phyloP scores from a whole-genome alignment of 257 asterid genomes.

The Scutellaria minor region DNA sequence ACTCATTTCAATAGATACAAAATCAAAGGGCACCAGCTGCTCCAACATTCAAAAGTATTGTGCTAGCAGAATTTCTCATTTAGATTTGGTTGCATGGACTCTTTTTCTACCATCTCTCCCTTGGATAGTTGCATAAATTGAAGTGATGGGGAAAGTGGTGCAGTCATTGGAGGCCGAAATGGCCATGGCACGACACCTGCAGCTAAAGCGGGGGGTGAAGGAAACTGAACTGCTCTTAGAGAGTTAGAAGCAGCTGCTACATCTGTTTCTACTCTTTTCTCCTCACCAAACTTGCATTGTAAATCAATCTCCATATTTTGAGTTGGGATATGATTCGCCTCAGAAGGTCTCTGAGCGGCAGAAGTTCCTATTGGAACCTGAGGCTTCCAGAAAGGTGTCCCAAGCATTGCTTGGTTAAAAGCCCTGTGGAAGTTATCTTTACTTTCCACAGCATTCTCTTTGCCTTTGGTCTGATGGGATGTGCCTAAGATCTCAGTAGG shows the following conservation, averaged over 20 bases:
- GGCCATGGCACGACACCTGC: slow-evolving; percentile 65
- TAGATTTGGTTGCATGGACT: slow-evolving; percentile 37
- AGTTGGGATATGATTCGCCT: not conserved
- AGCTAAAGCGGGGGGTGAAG: slow-evolving; percentile 49
- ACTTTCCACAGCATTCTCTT: slow-evolving; percentile 50
- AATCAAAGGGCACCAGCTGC: not conserved
- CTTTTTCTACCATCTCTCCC: slow-evolving; percentile 44
- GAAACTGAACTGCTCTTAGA: slow-evolving; percentile 43
- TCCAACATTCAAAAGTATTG: not conserved
- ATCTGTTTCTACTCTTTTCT: slow-evolving; percentile 42
- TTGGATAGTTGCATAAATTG: slow-evolving; percentile 43
- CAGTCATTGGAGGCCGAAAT: slow-evolving; percentile 44
- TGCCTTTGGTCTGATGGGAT: slow-evolving; percentile 44
- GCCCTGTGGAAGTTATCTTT: slow-evolving; percentile 43
- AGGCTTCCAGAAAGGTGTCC: slow-evolving; percentile 56
- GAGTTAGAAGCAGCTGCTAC: slow-evolving; percentile 42
- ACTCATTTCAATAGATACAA: not conserved
- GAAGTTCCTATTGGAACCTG: no score
- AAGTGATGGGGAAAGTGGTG: slow-evolving; percentile 32
- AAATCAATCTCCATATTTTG: slow-evolving; percentile 74
- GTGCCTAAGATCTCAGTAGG: slow-evolving; percentile 43
- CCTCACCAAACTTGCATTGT: slow-evolving; percentile 46
- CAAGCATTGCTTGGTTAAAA: slow-evolving; percentile 37
- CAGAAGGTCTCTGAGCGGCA: no score
- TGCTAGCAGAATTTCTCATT: slow-evolving; percentile 40